These are phyloP conservation scores for Monilinia vaccinii-corymbosi DNA, from an alignment of 2,329 filamentous ascomycete species.

Conservation along the genomic window DNA sequence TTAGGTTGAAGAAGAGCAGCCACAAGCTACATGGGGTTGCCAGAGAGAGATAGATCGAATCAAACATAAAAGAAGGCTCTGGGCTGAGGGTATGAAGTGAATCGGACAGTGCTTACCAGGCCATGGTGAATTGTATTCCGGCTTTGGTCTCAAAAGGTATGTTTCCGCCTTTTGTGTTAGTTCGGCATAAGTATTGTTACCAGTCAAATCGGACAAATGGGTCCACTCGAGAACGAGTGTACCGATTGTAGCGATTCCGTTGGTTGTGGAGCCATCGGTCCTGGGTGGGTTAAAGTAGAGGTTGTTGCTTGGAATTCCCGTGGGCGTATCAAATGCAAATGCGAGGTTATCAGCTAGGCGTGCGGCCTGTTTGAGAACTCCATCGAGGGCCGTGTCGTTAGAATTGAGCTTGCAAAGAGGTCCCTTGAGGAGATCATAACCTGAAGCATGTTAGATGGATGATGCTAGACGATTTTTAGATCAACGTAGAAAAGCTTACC, in stretches of 20 bases:
- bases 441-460: conserved; percentile 31
- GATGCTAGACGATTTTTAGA: not conserved
- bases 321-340: conserved; percentile 68
- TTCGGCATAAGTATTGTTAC: conserved; percentile 54
- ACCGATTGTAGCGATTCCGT: conserved; percentile 68
- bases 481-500: conserved; percentile 38
- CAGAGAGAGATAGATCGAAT: no score
- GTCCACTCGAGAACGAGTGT: conserved; percentile 81
- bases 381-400: conserved; percentile 38
- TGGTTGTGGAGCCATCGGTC: conserved; percentile 44
- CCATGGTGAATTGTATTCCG: conserved; percentile 57
- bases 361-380: conserved; percentile 56
- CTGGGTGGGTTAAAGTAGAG: conserved; percentile 49
- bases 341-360: conserved; percentile 64
- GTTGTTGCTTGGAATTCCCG: conserved; percentile 64
- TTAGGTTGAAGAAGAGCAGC: not conserved
- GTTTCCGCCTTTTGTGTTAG: conserved; percentile 59
- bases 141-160: conserved; percentile 60
- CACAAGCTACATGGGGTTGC: no score
- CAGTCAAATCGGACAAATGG: conserved; percentile 65
- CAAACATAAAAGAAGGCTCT: not conserved
- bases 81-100: not conserved
- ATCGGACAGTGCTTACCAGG: conserved; percentile 37
- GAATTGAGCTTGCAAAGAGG: conserved; percentile 46
- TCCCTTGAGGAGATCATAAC: conserved; percentile 63